Evolutionary conservation across 2,329 filamentous ascomycete species (phyloP).

Genomic region (Scortechinia acanthostroma): DNA sequence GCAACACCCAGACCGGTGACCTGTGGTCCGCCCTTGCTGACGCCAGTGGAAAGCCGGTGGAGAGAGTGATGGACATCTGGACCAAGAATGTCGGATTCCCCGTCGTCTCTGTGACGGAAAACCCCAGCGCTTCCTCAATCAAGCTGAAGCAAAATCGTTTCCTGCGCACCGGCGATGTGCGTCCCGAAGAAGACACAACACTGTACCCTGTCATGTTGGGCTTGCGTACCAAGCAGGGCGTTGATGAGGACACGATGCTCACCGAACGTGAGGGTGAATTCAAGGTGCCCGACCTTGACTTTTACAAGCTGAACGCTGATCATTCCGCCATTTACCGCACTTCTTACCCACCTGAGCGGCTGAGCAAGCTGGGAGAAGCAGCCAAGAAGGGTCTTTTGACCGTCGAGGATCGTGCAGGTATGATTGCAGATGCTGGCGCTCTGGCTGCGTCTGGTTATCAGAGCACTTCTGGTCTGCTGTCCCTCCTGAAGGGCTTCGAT

Average conservation of each 20-base stretch:
- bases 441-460: conserved; percentile 86
- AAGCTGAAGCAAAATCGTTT: conserved; percentile 92
- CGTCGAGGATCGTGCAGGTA: conserved; percentile 86
- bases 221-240: conserved; percentile 74
- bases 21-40: conserved; percentile 82
- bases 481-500: conserved; percentile 78
- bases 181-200: conserved; percentile 82
- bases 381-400: conserved; percentile 74
- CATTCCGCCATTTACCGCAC: conserved; percentile 90
- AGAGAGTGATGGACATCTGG: conserved; percentile 89
- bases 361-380: conserved; percentile 80
- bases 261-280: conserved; percentile 69
- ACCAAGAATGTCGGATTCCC: conserved; percentile 94
- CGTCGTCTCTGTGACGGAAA: conserved; percentile 78
- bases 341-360: conserved; percentile 74
- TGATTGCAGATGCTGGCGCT: conserved; percentile 88
- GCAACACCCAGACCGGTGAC: conserved; percentile 85
- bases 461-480: conserved; percentile 82
- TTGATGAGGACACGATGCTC: conserved; percentile 72
- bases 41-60: conserved; percentile 84
- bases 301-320: conserved; percentile 95
- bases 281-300: conserved; percentile 72
- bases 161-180: conserved; percentile 83
- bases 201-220: conserved; percentile 86
- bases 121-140: conserved; percentile 64